Evolutionary conservation across 805 yeast genomes (phyloP).

Genomic region (Sungouiozyma intestinalis): DNA sequence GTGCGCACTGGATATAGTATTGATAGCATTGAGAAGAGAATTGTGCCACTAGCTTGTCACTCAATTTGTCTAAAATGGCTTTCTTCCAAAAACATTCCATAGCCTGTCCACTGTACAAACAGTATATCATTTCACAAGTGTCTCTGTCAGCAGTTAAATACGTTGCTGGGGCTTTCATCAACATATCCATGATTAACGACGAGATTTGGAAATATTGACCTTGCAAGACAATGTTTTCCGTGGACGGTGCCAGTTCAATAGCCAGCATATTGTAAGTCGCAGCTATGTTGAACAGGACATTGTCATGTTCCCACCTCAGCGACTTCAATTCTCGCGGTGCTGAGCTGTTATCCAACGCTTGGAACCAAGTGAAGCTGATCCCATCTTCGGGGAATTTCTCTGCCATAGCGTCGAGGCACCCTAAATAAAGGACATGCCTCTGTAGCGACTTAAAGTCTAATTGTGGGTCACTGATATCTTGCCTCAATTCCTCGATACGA

Average conservation of each 20-base stretch:
- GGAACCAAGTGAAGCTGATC: slow-evolving; percentile 61
- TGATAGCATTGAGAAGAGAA: slow-evolving; percentile 54
- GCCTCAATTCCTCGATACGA: slow-evolving; percentile 36
- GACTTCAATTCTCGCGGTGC: slow-evolving; percentile 41
- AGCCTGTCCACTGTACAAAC: slow-evolving; percentile 67
- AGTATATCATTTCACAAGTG: slow-evolving; percentile 41
- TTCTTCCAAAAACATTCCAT: slow-evolving; percentile 81
- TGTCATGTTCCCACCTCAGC: slow-evolving; percentile 48
- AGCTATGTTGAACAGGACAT: slow-evolving; percentile 60
- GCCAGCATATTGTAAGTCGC: slow-evolving; percentile 53
- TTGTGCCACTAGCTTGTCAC: slow-evolving; percentile 52
- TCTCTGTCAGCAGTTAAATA: slow-evolving; percentile 32
- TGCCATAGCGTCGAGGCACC: slow-evolving; percentile 34
- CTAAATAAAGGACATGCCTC: slow-evolving; percentile 36
- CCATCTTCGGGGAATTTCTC: slow-evolving; percentile 56
- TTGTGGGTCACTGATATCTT: slow-evolving; percentile 29
- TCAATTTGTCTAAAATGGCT: slow-evolving; percentile 34
- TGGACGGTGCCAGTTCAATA: slow-evolving; percentile 33
- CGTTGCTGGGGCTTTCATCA: slow-evolving; percentile 16
- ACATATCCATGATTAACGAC: slow-evolving; percentile 51
- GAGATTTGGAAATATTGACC: slow-evolving; percentile 59
- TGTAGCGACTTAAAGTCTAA: slow-evolving; percentile 30
- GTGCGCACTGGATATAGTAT: slow-evolving; percentile 40
- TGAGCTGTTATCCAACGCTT: slow-evolving; percentile 49
- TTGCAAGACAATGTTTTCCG: slow-evolving; percentile 32